A percentile compares a stretch with the other conserved stretches of the same genome.
Evolutionary conservation across 2,329 filamentous ascomycete genomes (phyloP).

Genomic region (Xylaria digitata): DNA sequence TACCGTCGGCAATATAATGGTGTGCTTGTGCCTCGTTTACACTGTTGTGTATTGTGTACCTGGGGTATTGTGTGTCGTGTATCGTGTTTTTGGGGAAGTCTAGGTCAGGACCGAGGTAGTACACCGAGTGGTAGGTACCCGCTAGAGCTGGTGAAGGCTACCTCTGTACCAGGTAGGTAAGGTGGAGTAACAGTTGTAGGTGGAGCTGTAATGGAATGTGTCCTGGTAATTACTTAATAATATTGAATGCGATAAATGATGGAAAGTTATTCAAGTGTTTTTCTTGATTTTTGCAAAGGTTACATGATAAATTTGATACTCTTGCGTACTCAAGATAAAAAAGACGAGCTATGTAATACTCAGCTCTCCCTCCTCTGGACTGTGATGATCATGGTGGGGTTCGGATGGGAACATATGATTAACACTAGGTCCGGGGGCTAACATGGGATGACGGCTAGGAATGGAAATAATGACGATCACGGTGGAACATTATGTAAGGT

Average conservation of each 20-base stretch:
- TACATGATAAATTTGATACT: too few species aligned
- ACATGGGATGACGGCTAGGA: conserved; percentile 20
- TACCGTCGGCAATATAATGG: not conserved
- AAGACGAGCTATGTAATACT: too few species aligned
- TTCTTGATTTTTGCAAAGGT: not conserved
- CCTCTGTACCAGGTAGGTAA: too few species aligned
- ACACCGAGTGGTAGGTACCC: conserved; percentile 6
- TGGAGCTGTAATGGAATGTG: too few species aligned
- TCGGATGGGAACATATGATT: conserved; percentile 17
- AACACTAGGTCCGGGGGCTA: conserved; percentile 22
- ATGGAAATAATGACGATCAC: conserved; percentile 20
- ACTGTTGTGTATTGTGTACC: too few species aligned
- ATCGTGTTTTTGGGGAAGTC: not conserved
- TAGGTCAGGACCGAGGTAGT: conserved; percentile 25
- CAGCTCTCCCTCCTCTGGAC: not conserved
- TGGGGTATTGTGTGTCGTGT: not conserved
- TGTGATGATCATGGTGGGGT: conserved; percentile 27
- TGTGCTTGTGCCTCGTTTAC: not conserved
- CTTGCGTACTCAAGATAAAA: too few species aligned
- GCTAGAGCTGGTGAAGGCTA: not conserved
- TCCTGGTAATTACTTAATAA: too few species aligned
- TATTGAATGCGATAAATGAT: too few species aligned
- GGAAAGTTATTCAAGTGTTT: not conserved
- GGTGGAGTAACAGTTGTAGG: too few species aligned
- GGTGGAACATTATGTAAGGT: conserved; percentile 4